Evolutionary conservation across 2,329 filamentous ascomycete species (phyloP).

Genomic region (Chalaropsis ovoidea): DNA sequence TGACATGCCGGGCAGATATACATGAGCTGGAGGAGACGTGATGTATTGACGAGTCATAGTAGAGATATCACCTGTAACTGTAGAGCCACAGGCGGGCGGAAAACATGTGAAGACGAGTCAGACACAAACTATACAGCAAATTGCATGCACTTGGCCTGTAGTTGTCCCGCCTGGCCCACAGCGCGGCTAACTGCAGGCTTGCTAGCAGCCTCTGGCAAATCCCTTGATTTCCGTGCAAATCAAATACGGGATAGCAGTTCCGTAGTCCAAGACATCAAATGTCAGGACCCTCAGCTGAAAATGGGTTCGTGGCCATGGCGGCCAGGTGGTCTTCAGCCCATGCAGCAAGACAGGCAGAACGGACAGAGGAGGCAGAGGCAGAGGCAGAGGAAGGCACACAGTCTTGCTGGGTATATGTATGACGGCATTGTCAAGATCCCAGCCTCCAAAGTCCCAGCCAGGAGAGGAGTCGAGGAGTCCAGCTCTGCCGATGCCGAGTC

Average conservation of each 20-base stretch:
- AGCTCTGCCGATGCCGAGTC: constrained; percentile 29
- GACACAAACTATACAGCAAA: too few relatives aligned
- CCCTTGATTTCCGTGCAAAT: background rate
- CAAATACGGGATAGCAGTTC: background rate
- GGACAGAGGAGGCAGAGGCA: background rate
- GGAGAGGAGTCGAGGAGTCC: constrained; percentile 38
- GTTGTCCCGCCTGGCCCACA: background rate
- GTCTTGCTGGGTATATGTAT: background rate
- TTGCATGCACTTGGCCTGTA: too few relatives aligned
- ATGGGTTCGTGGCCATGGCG: background rate
- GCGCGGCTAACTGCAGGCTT: background rate
- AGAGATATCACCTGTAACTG: background rate
- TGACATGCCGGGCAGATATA: background rate
- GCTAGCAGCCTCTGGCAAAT: background rate
- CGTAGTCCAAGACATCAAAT: background rate
- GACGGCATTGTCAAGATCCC: background rate
- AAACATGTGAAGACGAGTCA: too few relatives aligned
- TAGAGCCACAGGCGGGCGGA: too few relatives aligned
- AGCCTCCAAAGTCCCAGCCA: background rate
- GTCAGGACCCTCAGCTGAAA: background rate
- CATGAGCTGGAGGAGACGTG: background rate
- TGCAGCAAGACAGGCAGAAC: background rate
- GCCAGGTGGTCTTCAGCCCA: background rate
- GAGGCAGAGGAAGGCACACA: background rate
- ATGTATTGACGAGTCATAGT: background rate